Evolutionary conservation across 2,329 filamentous ascomycete species (phyloP).

Genomic region (Venturia asperata): DNA sequence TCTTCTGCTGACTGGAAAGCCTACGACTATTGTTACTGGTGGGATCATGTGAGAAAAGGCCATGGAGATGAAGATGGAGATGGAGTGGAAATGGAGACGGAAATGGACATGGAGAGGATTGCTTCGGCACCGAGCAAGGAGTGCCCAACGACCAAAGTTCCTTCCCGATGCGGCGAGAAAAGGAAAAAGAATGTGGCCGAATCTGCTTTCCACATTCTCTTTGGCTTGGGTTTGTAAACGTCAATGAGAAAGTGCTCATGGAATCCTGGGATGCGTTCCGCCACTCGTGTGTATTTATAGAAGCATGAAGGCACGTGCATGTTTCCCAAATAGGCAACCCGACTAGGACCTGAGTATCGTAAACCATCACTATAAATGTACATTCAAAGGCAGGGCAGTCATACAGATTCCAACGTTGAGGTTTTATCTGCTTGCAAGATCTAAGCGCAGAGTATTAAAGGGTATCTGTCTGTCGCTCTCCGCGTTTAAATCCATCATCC

Average conservation of each 20-base stretch:
- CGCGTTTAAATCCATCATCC: background rate
- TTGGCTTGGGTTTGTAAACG: background rate
- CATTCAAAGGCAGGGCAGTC: too few relatives aligned
- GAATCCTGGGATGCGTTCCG: background rate
- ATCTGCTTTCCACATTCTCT: background rate
- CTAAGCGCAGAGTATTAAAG: background rate
- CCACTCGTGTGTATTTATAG: background rate
- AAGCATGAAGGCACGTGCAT: too few relatives aligned
- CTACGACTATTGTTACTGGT: too few relatives aligned
- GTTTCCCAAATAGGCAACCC: too few relatives aligned
- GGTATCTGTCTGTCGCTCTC: slow-evolving; percentile 5
- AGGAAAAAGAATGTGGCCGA: background rate
- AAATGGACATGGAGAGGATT: too few relatives aligned
- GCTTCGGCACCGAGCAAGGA: background rate
- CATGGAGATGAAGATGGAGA: background rate
- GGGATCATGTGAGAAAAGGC: too few relatives aligned
- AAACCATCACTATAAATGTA: too few relatives aligned
- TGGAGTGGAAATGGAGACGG: too few relatives aligned
- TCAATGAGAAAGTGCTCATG: background rate
- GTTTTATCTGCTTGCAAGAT: background rate
- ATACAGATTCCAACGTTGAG: background rate
- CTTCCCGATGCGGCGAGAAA: background rate
- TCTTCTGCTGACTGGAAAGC: too few relatives aligned
- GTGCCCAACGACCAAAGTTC: background rate
- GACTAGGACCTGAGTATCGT: too few relatives aligned